Conservation (phyloP, 2,329 filamentous ascomycete genomes). For the Trichophyton schoenleinii region DNA sequence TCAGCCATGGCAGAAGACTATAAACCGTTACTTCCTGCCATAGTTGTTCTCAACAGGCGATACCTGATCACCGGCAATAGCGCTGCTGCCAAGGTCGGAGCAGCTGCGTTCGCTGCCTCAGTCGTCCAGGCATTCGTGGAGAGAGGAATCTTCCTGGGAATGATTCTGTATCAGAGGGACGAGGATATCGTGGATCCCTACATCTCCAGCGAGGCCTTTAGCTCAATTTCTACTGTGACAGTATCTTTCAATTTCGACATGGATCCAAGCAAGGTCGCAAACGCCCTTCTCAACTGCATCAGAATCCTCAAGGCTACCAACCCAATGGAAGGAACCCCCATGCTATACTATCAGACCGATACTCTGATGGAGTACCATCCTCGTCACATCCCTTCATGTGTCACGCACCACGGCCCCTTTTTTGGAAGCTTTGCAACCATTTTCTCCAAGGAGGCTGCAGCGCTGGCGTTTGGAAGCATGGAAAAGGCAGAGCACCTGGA, state of each 20-base stretch:
- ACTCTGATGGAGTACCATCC: background rate
- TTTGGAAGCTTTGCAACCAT: background rate
- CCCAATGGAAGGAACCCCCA: background rate
- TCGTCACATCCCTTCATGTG: background rate
- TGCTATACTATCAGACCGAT: constrained; percentile 1
- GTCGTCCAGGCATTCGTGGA: constrained; percentile 1
- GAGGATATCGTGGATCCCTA: background rate
- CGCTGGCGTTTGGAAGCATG: background rate
- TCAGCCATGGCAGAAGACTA: background rate
- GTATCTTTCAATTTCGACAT: background rate
- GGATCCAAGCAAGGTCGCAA: background rate
- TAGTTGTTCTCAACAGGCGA: background rate
- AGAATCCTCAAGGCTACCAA: background rate
- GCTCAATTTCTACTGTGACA: background rate
- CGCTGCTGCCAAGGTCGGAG: background rate
- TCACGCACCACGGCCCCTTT: background rate
- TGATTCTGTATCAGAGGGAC: background rate
- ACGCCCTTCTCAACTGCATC: background rate
- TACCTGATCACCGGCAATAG: constrained; percentile 1
- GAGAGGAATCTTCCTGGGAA: background rate
- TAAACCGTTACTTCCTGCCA: background rate
- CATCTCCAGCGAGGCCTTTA: background rate
- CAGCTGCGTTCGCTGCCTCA: background rate
- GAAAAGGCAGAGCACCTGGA: constrained; percentile 1
- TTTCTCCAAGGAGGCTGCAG: background rate